These are phyloP conservation scores for slime mould (Dictyostelium discoideum) DNA, from an alignment of 78 protist species.

Conservation along the genomic window DNA sequence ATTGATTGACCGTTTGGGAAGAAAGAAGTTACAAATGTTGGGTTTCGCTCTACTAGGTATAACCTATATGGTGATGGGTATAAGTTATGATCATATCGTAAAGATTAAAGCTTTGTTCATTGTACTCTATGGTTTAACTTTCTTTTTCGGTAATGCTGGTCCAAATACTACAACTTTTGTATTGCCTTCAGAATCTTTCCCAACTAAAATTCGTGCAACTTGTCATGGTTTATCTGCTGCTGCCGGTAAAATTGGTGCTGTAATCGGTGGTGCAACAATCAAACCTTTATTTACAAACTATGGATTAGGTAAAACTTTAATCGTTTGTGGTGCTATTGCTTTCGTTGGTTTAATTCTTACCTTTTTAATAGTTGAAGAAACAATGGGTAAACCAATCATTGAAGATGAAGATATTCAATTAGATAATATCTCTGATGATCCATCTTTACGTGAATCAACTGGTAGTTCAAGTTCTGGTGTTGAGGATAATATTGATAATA, in stretches of 20 bases:
- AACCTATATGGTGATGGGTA: constrained; percentile 66
- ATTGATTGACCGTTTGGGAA: constrained; percentile 58
- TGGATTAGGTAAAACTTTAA: constrained; percentile 70
- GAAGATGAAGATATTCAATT: constrained; percentile 37
- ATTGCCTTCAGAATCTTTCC: constrained; percentile 89
- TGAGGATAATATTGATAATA: neutral
- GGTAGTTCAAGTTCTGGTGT: neutral
- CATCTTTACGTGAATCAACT: neutral
- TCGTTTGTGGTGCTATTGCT: constrained; percentile 72
- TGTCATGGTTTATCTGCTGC: constrained; percentile 93
- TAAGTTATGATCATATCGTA: neutral
- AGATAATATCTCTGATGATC: neutral
- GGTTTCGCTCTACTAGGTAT: constrained; percentile 72
- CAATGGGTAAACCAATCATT: constrained; percentile 44
- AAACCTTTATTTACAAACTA: constrained; percentile 34
- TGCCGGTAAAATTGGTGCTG: constrained; percentile 91
- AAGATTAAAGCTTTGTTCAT: constrained; percentile 69
- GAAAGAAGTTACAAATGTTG: constrained; percentile 70
- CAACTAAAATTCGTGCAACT: constrained; percentile 84
- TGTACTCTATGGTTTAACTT: constrained; percentile 86
- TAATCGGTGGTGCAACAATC: constrained; percentile 86
- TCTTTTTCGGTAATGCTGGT: constrained; percentile 93
- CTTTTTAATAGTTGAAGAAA: constrained; percentile 34
- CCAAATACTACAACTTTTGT: constrained; percentile 95
- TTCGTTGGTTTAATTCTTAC: constrained; percentile 77